Conservation (phyloP, 1,139 yeast species). For the Pichia sp. region DNA sequence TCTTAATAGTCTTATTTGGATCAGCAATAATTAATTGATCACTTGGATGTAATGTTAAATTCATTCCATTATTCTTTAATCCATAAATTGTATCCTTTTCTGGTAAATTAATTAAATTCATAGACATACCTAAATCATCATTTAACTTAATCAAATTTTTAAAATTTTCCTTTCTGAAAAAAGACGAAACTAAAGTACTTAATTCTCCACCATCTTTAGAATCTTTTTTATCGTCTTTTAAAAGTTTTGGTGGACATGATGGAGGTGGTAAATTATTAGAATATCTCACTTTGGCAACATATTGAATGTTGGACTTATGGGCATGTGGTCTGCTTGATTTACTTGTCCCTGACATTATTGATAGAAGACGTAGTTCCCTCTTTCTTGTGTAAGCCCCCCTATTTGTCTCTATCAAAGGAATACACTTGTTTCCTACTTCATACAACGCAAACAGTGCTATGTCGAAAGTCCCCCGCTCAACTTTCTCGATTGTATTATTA, state of each 20-base stretch:
- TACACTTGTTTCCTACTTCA: too few relatives aligned
- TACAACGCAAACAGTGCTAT: too few relatives aligned
- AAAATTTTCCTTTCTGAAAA: constrained; percentile 73
- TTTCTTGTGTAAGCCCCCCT: too few relatives aligned
- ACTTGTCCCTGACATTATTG: constrained; percentile 3
- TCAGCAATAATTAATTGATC: constrained; percentile 77
- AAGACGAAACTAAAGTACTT: constrained; percentile 54
- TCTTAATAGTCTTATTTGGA: constrained; percentile 48
- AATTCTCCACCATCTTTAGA: constrained; percentile 26
- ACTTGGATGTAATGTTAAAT: constrained; percentile 53
- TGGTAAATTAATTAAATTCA: constrained; percentile 64
- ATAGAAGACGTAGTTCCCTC: background rate
- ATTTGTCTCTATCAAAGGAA: too few relatives aligned
- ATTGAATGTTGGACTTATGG: constrained; percentile 15
- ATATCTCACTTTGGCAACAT: constrained; percentile 76
- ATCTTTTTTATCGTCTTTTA: constrained; percentile 46
- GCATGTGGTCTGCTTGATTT: constrained; percentile 2
- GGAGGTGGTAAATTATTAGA: constrained; percentile 91
- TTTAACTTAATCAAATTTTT: constrained; percentile 58
- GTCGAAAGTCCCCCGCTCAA: too few relatives aligned
- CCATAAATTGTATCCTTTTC: constrained; percentile 50
- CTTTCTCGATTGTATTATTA: too few relatives aligned
- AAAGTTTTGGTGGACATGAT: constrained; percentile 80
- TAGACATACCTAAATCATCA: constrained; percentile 73
- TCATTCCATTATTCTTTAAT: constrained; percentile 17